These are phyloP conservation scores for Euphorbia pulcherrima DNA, from an alignment of 345 rosid species.

Conservation along the genomic window DNA sequence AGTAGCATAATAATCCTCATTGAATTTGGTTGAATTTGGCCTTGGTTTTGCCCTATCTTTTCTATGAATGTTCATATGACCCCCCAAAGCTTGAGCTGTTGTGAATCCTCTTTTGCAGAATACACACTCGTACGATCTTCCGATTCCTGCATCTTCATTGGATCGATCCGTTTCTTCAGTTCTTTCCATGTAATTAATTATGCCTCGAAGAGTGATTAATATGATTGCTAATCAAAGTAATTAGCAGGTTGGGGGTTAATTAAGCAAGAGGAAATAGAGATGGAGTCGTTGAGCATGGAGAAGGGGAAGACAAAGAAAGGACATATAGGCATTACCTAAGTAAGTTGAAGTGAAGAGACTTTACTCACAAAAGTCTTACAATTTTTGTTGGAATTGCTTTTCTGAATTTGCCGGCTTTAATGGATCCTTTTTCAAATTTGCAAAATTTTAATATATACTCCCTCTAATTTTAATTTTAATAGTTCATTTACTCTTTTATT, in stretches of 20 bases:
- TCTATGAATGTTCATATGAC: constrained; percentile 31
- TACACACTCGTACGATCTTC: constrained; percentile 25
- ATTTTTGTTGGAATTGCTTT: constrained; percentile 12
- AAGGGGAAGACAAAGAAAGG: constrained; percentile 4
- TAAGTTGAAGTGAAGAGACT: not conserved
- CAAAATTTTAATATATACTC: not conserved
- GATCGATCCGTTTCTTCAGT: constrained; percentile 19
- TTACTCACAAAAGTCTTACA: constrained; percentile 13
- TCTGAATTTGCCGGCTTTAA: constrained; percentile 20
- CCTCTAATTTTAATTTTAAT: too few species aligned
- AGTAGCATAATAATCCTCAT: constrained; percentile 19
- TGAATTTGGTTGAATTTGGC: constrained; percentile 21
- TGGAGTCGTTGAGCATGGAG: not conserved
- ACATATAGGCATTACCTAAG: constrained; percentile 6
- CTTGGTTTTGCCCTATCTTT: constrained; percentile 26
- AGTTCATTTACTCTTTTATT: too few species aligned
- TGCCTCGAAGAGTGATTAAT: too few species aligned
- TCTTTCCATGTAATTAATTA: too few species aligned
- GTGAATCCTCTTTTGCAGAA: constrained; percentile 33
- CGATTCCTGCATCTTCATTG: constrained; percentile 9
- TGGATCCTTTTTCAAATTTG: too few species aligned
- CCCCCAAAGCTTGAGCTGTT: constrained; percentile 30
- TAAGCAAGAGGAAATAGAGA: not conserved
- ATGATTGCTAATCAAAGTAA: not conserved
- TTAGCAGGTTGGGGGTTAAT: not conserved